Evolutionary conservation across 139 green algal species (phyloP).

Genomic region (Closterium sp.): DNA sequence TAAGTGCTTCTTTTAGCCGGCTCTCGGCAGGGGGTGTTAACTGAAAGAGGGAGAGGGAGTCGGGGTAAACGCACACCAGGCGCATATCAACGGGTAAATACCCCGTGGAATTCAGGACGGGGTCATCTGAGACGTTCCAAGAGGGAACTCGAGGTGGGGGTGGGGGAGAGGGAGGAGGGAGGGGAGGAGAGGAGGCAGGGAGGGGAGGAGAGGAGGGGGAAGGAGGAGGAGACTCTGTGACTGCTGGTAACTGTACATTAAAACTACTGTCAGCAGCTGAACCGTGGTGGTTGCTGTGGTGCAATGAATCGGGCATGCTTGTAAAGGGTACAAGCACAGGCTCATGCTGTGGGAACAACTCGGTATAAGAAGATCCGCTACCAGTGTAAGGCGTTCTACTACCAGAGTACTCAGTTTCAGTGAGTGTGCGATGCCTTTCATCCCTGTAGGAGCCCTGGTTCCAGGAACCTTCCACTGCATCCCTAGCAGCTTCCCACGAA

Average conservation of each 20-base stretch:
- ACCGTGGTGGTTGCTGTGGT: neutral
- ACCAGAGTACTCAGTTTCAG: neutral
- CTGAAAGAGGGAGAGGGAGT: neutral
- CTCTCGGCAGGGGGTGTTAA: neutral
- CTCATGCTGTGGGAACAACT: neutral
- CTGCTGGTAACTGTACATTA: too few species aligned
- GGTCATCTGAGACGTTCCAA: neutral
- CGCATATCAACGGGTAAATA: neutral
- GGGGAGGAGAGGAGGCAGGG: neutral
- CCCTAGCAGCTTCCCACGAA: neutral
- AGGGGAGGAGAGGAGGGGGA: neutral
- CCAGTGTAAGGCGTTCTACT: neutral
- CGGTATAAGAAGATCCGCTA: neutral
- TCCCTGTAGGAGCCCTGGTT: neutral
- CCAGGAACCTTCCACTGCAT: neutral
- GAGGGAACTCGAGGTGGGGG: conserved; percentile 1
- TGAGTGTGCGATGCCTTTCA: neutral
- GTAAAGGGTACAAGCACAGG: conserved; percentile 12
- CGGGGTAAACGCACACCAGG: neutral
- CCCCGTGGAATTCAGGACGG: neutral
- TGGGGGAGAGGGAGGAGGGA: neutral
- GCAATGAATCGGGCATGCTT: neutral
- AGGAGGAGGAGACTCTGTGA: neutral
- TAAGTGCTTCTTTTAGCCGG: conserved; percentile 5
- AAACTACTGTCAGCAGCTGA: neutral